Base-by-base conservation (phyloP, 805 yeast species). In the Ogataea philodendri region DNA sequence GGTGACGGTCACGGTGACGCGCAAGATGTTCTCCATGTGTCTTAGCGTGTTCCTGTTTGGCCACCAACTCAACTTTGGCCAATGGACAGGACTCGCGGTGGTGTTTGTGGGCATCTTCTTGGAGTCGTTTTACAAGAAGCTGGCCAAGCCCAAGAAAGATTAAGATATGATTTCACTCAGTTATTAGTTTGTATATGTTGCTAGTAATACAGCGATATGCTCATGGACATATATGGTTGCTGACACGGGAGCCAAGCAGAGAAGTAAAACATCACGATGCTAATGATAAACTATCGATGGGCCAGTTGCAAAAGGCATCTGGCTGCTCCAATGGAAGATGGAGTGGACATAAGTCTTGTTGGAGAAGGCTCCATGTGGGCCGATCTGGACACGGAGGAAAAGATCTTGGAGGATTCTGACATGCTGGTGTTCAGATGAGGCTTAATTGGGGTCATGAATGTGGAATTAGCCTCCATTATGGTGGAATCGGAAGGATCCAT, bases 11-110 rank as follows among this genome's bases (percentile, higher is more conserved):
- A 93, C 97, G 0, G 97, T 93, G 7, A 90, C 98, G 1, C 73
- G 99, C 50, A 93, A 93, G 55, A 90, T 93, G 96, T 67, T 88
- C 31, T 87, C 97, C 24, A 90, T 93, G 97, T 70, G 88, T 21
- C 62, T 90, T 35, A 84, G 95, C 52, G 96, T 93, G 32, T 58
- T 86, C 3, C 64, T 90, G 45, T 90, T 87, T 62, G 90, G 93
- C n/a, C 97, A 93, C 56, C 55, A 59, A 5, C 70, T 93, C 46
- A 67, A 63, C 20, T 6, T 37, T 3, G 60, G 66, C 7, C 97
- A 93, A 63, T 84, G 96, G 88, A 22, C 64, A 1, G 97, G 97
- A 0, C 78, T 93, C 5, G 34, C 59, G 1, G 61, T 84, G 39
- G 99, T 93, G 2, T 89, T 90, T 62, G 75, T 77, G 4, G 97